Evolutionary conservation across 176 grass and related monocot genomes (phyloP), one percentile per base, ranked within the genome.

Genomic region (Olyra latifolia): DNA sequence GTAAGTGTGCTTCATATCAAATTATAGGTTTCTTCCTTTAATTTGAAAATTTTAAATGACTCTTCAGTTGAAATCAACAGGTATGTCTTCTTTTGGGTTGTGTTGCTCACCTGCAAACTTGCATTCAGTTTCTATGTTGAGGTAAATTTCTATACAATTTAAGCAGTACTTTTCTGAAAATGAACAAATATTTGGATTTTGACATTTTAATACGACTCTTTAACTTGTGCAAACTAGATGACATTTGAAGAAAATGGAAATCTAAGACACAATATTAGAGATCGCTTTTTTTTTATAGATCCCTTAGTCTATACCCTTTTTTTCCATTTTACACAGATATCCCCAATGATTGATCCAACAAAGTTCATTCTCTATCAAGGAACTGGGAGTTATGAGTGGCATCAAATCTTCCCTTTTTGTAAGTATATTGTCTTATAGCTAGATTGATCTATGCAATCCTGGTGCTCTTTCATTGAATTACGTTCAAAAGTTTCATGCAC

Each of bases 61-160:
- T 7, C 65, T 69, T 23, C 4, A 71, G 28, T 23, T 66, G 41
- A 62, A 62, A 54, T 72, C 46, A 87, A 83, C 79, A 94, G 91
- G 65, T 94, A 94, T 48, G 84, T 89, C 17, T 89, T 94, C 86
- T 94, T 94, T 87, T 94, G 91, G 91, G 84, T 80, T 68, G 58
- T 94, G 22, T 68, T 94, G 70, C 88, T 94, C 65, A 72, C 82
- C 48, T 80, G 85, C 85, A 94, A 94, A 52, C 82, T 94, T 86
- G 85, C 85, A 38, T 90, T 94, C 71, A 94, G 91, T 79, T 94
- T 90, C 82, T 94, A 94, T 80, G 88, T 94, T 83, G 91, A 94
- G 91, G 91, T 90, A 90, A 77, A 28, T 75, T 74, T 71, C 25
- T 60, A 11, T 74, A 60, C 42, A 61, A 44, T 75, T 69, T 55